These are phyloP conservation scores for Xylaria sp. DNA, from an alignment of 495 filamentous ascomycete species.

Conservation along the genomic window DNA sequence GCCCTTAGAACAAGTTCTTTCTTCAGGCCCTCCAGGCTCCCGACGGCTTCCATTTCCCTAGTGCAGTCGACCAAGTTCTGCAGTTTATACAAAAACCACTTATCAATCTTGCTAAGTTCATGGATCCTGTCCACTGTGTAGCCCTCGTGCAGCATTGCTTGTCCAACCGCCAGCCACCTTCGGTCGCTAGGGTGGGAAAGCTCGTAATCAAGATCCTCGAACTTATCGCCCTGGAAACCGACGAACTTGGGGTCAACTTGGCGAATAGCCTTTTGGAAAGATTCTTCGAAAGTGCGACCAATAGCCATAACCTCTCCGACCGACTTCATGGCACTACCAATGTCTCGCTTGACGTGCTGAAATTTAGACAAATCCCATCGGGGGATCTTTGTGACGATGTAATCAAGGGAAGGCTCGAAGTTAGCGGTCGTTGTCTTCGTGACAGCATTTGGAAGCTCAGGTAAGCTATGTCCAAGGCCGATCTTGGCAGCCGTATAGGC, in stretches of 20 bases:
- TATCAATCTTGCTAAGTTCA: constrained; percentile 93
- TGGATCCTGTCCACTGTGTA: constrained; percentile 91
- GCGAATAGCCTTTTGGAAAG: constrained; percentile 97
- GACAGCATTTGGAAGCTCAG: constrained; percentile 94
- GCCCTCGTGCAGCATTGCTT: constrained; percentile 96
- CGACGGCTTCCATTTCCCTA: constrained; percentile 84
- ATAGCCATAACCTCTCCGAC: constrained; percentile 99
- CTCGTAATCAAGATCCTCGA: constrained; percentile 89
- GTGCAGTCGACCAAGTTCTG: constrained; percentile 93
- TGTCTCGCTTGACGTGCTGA: constrained; percentile 96
- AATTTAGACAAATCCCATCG: constrained; percentile 98
- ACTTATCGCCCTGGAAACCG: constrained; percentile 94
- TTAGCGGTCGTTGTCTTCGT: constrained; percentile 99
- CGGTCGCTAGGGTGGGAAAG: constrained; percentile 92
- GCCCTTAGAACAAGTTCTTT: constrained; percentile 86
- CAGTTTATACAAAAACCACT: constrained; percentile 97
- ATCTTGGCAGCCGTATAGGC: constrained; percentile 98
- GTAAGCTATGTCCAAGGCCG: constrained; percentile 90
- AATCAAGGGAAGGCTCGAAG: constrained; percentile 96
- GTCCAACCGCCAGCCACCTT: constrained; percentile 94
- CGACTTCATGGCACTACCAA: constrained; percentile 97
- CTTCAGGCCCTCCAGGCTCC: constrained; percentile 83
- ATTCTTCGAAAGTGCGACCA: constrained; percentile 96
- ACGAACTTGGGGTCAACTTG: constrained; percentile 92
- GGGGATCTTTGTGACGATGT: constrained; percentile 98